Conservation (phyloP, 768 basidiomycete species). For the Podaxis pistillaris region DNA sequence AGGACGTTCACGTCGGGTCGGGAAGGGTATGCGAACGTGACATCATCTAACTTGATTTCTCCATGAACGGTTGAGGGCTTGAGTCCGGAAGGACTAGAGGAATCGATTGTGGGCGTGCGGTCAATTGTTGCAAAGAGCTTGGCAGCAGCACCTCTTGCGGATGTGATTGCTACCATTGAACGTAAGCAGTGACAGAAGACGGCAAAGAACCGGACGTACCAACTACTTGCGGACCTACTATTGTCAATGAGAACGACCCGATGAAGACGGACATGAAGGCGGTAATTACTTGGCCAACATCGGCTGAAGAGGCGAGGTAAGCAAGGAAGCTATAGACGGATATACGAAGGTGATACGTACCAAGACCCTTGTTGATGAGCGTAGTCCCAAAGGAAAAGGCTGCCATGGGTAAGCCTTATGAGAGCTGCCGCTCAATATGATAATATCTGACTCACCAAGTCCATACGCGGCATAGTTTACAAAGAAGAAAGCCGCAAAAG, state of each 20-base stretch:
- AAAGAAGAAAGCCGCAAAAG: slow-evolving; percentile 69
- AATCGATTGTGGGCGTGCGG: slow-evolving; percentile 76
- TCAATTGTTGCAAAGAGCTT: slow-evolving; percentile 82
- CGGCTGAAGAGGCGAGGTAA: slow-evolving; percentile 31
- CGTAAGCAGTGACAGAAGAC: slow-evolving; percentile 48
- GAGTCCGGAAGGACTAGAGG: slow-evolving; percentile 53
- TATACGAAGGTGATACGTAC: slow-evolving; percentile 27
- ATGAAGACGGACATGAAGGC: slow-evolving; percentile 75
- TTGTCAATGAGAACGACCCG: slow-evolving; percentile 76
- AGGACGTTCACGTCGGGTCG: slow-evolving; percentile 69
- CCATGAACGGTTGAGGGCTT: slow-evolving; percentile 63
- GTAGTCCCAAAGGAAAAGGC: slow-evolving; percentile 84
- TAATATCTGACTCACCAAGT: slow-evolving; percentile 35
- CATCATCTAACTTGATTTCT: slow-evolving; percentile 62
- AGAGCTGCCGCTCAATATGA: not conserved
- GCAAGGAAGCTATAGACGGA: not conserved
- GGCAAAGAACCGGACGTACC: slow-evolving; percentile 28
- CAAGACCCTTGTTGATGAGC: slow-evolving; percentile 54
- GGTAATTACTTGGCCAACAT: slow-evolving; percentile 68
- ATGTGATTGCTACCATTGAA: slow-evolving; percentile 43
- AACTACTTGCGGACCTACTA: slow-evolving; percentile 77
- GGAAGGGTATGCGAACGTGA: slow-evolving; percentile 77
- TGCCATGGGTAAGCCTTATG: slow-evolving; percentile 18
- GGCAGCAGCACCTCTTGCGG: slow-evolving; percentile 75
- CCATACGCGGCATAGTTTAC: slow-evolving; percentile 67